phyloP scores from a whole-genome alignment of 2,329 filamentous ascomycete genomes.

The Colletotrichum sp. region DNA sequence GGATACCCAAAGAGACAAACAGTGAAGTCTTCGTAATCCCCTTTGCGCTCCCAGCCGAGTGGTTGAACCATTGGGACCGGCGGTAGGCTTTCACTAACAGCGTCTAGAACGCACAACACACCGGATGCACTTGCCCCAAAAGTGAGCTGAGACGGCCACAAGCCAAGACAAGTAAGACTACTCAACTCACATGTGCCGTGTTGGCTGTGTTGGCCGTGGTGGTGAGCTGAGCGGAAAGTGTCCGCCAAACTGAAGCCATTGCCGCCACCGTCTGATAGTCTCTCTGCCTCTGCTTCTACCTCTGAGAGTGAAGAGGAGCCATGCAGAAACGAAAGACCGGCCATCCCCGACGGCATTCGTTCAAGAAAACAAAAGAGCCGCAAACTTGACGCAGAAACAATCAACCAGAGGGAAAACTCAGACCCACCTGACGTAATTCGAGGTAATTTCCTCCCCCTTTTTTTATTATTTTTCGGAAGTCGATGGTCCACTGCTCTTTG shows the following conservation, averaged over 20 bases:
- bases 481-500: background rate
- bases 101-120: background rate
- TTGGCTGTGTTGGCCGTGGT: background rate
- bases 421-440: slow-evolving; percentile 21
- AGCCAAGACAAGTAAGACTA: background rate
- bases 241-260: background rate
- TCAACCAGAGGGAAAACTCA: background rate
- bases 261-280: slow-evolving; percentile 3
- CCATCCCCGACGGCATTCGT: background rate
- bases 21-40: background rate
- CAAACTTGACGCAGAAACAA: background rate
- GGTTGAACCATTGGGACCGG: background rate
- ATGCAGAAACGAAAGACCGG: background rate
- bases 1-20: background rate
- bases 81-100: background rate
- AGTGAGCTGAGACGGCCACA: background rate
- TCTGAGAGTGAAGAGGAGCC: background rate
- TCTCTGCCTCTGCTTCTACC: background rate
- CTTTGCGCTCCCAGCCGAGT: background rate
- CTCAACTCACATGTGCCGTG: background rate
- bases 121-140: background rate
- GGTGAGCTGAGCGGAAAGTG: background rate
- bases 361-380: background rate
- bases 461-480: background rate
- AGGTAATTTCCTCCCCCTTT: slow-evolving; percentile 2